phyloP scores from a whole-genome alignment of 108 stramenopile species.

The Epithemia pelagica region DNA sequence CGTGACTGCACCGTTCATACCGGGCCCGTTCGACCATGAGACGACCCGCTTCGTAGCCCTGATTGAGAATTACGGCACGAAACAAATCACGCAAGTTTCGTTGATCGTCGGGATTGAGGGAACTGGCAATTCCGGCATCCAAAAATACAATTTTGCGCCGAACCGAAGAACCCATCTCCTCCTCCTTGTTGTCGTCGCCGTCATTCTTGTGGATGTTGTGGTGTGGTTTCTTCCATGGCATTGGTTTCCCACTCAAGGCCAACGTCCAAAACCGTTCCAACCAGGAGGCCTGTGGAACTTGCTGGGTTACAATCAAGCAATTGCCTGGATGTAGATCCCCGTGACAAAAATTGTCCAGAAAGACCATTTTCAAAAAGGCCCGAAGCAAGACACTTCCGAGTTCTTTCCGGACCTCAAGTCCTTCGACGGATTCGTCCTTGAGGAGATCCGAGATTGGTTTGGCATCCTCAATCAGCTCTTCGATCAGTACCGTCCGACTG shows the following conservation, averaged over 20 bases:
- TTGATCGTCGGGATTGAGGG: conserved; percentile 53
- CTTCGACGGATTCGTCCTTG: conserved; percentile 45
- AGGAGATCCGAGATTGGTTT: conserved; percentile 61
- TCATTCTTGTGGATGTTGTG: background rate
- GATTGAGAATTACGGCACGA: conserved; percentile 75
- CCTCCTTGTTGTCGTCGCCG: background rate
- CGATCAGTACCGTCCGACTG: conserved; percentile 53
- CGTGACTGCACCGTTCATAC: conserved; percentile 72
- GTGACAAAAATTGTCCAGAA: conserved; percentile 40
- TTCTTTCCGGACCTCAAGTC: conserved; percentile 38
- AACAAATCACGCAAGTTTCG: conserved; percentile 79
- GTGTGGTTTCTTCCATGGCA: no score
- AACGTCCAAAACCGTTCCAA: conserved; percentile 1
- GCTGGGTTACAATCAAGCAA: background rate
- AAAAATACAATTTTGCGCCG: conserved; percentile 68
- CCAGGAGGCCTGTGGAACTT: background rate
- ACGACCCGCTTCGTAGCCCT: conserved; percentile 71
- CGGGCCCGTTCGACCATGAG: conserved; percentile 88
- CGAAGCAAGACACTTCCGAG: conserved; percentile 69
- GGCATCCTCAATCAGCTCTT: conserved; percentile 60
- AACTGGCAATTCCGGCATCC: conserved; percentile 83
- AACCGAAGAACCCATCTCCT: background rate
- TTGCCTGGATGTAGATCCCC: conserved; percentile 79
- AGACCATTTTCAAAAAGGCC: conserved; percentile 90
- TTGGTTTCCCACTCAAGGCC: no score